Conservation (phyloP, 495 filamentous ascomycete species). For the Penicillium turbatum region DNA sequence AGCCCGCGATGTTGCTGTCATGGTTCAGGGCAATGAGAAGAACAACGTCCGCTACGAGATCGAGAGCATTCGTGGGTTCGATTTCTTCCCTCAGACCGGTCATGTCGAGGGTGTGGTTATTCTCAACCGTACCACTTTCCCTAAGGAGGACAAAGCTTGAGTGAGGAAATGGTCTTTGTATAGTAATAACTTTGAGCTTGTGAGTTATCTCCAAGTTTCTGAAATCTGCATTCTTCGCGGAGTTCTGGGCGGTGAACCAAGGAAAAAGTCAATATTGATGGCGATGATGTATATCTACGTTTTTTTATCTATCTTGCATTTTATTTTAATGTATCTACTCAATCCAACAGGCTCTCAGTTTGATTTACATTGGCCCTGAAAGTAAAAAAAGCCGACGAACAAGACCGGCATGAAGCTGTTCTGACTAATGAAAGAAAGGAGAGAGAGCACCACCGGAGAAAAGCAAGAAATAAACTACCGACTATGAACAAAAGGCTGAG, state of each 20-base stretch:
- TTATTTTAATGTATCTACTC: too few relatives aligned
- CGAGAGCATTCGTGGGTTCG: slow-evolving; percentile 88
- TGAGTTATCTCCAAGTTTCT: neutral
- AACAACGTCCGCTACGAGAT: slow-evolving; percentile 67
- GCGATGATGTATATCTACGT: too few relatives aligned
- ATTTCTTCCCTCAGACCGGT: slow-evolving; percentile 97
- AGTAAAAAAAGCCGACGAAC: neutral
- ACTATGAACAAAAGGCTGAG: slow-evolving; percentile 33
- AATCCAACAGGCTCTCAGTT: too few relatives aligned
- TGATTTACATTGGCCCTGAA: neutral
- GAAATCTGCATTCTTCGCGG: slow-evolving; percentile 2
- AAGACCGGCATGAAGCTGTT: slow-evolving; percentile 5
- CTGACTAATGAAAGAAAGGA: slow-evolving; percentile 11
- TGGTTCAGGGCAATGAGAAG: slow-evolving; percentile 62
- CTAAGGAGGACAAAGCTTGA: slow-evolving; percentile 7
- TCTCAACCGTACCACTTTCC: slow-evolving; percentile 43
- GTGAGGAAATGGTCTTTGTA: neutral
- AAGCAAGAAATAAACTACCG: slow-evolving; percentile 27
- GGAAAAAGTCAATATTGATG: too few relatives aligned
- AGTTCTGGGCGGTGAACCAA: neutral
- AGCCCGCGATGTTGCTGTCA: slow-evolving; percentile 80
- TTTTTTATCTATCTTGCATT: too few relatives aligned
- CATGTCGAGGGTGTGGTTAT: slow-evolving; percentile 96
- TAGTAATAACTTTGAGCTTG: neutral
- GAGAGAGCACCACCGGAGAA: slow-evolving; percentile 6